Evolutionary conservation across 1,284 basidiomycete genomes (phyloP).

Genomic region (Melanopsichium pennsylvanicum): DNA sequence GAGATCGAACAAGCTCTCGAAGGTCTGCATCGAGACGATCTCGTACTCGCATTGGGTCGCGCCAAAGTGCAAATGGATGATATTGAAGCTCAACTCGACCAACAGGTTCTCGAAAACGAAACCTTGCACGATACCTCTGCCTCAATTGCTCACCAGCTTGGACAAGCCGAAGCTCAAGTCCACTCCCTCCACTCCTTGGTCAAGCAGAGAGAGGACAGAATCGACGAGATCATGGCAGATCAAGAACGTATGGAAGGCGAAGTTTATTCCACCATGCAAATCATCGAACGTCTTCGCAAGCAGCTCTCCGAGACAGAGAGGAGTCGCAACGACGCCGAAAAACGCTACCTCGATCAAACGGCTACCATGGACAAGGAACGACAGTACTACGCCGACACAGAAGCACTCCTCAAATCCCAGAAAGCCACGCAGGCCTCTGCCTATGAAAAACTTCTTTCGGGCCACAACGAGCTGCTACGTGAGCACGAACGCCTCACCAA

Average conservation of each 20-base stretch:
- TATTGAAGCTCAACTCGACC: conserved; percentile 45
- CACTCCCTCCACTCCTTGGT: conserved; percentile 35
- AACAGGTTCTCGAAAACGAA: conserved; percentile 42
- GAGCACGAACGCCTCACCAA: conserved; percentile 51
- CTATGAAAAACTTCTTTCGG: conserved; percentile 45
- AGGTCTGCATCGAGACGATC: conserved; percentile 46
- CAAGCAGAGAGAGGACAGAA: conserved; percentile 49
- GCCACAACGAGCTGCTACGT: conserved; percentile 44
- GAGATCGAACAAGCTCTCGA: conserved; percentile 55
- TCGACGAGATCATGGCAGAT: conserved; percentile 55
- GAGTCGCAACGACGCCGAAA: conserved; percentile 47
- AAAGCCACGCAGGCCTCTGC: conserved; percentile 39
- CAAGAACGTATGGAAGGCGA: conserved; percentile 56
- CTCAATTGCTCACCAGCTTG: conserved; percentile 31
- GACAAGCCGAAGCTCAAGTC: conserved; percentile 20
- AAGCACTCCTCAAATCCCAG: conserved; percentile 49
- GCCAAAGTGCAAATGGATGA: conserved; percentile 58
- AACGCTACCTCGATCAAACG: conserved; percentile 48
- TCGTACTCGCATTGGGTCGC: conserved; percentile 51
- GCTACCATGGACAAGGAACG: conserved; percentile 58
- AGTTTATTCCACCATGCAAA: conserved; percentile 43
- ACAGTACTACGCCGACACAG: conserved; percentile 55
- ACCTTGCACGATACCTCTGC: conserved; percentile 35
- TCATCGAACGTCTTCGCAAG: conserved; percentile 51
- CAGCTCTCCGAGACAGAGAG: conserved; percentile 50